Evolutionary conservation across 192 early-diverging fungal species (phyloP).

Genomic region (Coemansia sp.): DNA sequence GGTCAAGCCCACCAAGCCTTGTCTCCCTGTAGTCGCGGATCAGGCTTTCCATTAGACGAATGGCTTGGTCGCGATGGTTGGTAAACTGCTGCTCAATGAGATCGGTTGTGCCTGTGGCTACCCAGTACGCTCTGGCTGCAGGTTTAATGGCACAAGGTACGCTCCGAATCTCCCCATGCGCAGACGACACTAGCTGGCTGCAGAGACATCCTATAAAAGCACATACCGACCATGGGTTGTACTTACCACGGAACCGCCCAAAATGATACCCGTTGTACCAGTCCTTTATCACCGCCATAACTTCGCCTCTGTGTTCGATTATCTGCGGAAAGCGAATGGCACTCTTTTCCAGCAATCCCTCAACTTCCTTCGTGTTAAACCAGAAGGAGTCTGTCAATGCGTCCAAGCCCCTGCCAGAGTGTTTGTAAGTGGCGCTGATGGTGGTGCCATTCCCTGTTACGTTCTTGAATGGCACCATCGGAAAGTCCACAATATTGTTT

Average conservation of each 20-base stretch:
- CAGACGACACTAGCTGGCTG: conserved; percentile 2
- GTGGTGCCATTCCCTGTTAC: no score
- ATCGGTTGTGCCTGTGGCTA: conserved; percentile 21
- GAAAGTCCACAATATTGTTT: no score
- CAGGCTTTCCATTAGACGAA: conserved; percentile 13
- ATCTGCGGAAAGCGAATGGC: neutral
- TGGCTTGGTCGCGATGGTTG: conserved; percentile 12
- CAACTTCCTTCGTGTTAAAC: no score
- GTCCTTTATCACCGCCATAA: neutral
- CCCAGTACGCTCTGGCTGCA: conserved; percentile 18
- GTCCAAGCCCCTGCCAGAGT: no score
- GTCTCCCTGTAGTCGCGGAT: conserved; percentile 13
- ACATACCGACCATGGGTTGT: conserved; percentile 12
- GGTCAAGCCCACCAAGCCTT: neutral
- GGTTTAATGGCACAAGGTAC: conserved; percentile 4
- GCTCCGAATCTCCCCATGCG: neutral
- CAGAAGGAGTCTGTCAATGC: no score
- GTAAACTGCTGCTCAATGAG: conserved; percentile 18
- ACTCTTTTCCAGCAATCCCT: neutral
- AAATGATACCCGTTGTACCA: conserved; percentile 6
- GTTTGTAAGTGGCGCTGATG: no score
- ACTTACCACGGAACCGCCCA: conserved; percentile 1
- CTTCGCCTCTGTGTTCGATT: no score
- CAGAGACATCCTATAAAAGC: conserved; percentile 11
- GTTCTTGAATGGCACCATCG: no score